Conservation (phyloP, 1,139 yeast genomes). For the Nakaseomyces delphensis region DNA sequence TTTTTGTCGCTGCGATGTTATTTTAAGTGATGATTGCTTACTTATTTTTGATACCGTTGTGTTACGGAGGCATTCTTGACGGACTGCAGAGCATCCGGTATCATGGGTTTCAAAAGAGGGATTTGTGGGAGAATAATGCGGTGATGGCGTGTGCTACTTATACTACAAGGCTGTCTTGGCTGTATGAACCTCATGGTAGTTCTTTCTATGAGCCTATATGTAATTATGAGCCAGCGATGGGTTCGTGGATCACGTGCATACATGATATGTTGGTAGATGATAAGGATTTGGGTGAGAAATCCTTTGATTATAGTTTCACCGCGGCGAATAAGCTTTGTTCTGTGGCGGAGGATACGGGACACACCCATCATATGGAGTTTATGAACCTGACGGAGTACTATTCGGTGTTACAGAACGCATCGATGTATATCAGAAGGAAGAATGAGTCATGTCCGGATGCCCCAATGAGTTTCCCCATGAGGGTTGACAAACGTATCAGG, state of each 20-base stretch:
- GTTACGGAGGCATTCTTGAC: slow-evolving; percentile 2
- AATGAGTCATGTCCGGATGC: neutral
- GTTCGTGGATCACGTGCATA: slow-evolving; percentile 8
- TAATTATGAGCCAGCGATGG: slow-evolving; percentile 6
- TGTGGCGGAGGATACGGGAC: slow-evolving; percentile 3
- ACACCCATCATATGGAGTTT: slow-evolving; percentile 3
- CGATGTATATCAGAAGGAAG: neutral
- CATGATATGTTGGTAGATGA: slow-evolving; percentile 5
- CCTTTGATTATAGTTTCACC: slow-evolving; percentile 4
- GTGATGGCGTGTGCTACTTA: slow-evolving; percentile 8
- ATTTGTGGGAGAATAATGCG: slow-evolving; percentile 5
- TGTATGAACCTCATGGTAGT: neutral
- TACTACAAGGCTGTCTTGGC: slow-evolving; percentile 2
- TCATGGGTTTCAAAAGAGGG: slow-evolving; percentile 5
- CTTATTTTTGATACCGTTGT: neutral
- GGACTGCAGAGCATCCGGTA: slow-evolving; percentile 1
- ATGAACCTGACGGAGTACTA: slow-evolving; percentile 5
- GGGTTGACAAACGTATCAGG: slow-evolving; percentile 10
- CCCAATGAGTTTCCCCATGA: slow-evolving; percentile 12
- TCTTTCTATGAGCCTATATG: slow-evolving; percentile 7
- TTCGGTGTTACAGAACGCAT: slow-evolving; percentile 3
- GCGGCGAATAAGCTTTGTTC: slow-evolving; percentile 3
- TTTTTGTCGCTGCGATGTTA: too few species aligned
- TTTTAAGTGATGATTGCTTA: neutral
- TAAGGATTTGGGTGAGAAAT: neutral